Base-by-base conservation (phyloP, 1,284 basidiomycete genomes). In the Dichomitus squalens region DNA sequence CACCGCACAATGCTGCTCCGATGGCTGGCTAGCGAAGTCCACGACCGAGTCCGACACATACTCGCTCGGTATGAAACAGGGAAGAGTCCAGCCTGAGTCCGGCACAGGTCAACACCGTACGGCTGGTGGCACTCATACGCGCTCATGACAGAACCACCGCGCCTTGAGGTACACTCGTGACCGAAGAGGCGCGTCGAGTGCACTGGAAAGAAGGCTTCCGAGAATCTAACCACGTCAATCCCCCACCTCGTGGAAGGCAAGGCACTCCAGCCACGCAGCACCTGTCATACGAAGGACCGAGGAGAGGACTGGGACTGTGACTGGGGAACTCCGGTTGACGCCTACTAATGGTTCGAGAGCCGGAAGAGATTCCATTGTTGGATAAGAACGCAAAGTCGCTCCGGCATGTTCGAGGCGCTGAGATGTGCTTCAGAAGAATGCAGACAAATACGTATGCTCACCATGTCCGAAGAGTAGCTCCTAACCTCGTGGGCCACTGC, bases 401-500 rank as follows among this genome's bases (percentile, higher is more conserved):
- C n/a, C n/a, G n/a, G n/a, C n/a, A n/a, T n/a, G n/a, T n/a, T n/a
- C n/a, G n/a, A n/a, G n/a, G n/a, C n/a, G n/a, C n/a, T n/a, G n/a
- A n/a, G n/a, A n/a, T n/a, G n/a, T n/a, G n/a, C n/a, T n/a, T n/a
- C n/a, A n/a, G n/a, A n/a, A n/a, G n/a, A n/a, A n/a, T n/a, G n/a
- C n/a, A n/a, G n/a, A n/a, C n/a, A n/a, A n/a, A n/a, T n/a, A n/a
- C n/a, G n/a, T n/a, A n/a, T n/a, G n/a, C n/a, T n/a, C n/a, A n/a
- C n/a, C n/a, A n/a, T n/a, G n/a, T n/a, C n/a, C n/a, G n/a, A n/a
- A n/a, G n/a, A n/a, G n/a, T n/a, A n/a, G n/a, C n/a, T n/a, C n/a
- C n/a, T n/a, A n/a, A n/a, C n/a, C n/a, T n/a, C n/a, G n/a, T n/a
- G 71, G 71, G 7, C 66, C 71, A 51, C 68, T 72, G 49, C 66